A percentile compares a stretch with the other conserved stretches of the same genome.
Conservation (phyloP, 1,284 basidiomycete genomes). For the Irpex sp. region DNA sequence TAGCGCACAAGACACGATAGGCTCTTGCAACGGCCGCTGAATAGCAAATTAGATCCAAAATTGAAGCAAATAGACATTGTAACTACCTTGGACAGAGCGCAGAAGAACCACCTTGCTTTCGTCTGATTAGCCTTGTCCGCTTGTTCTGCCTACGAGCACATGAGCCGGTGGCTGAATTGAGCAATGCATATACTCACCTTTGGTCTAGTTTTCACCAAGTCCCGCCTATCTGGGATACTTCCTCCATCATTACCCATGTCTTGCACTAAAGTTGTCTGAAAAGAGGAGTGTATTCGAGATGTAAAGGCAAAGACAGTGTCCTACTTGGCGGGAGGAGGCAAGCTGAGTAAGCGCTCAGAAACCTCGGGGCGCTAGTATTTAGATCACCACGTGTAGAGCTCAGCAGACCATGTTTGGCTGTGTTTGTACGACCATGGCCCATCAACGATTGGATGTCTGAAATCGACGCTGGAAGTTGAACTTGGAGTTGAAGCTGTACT, state of each 20-base stretch:
- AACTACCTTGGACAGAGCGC: conserved; percentile 86
- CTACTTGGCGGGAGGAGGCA: neutral
- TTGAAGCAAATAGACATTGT: neutral
- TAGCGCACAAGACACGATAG: conserved; percentile 83
- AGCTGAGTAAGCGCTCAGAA: neutral
- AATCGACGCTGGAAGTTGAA: too few species aligned
- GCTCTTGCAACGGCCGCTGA: conserved; percentile 79
- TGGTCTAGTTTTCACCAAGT: conserved; percentile 72
- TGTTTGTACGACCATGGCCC: too few species aligned
- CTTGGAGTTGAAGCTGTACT: too few species aligned
- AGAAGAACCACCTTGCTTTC: conserved; percentile 86
- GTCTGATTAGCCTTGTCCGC: conserved; percentile 85
- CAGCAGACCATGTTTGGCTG: too few species aligned
- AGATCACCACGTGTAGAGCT: too few species aligned
- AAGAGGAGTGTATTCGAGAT: neutral
- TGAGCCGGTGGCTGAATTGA: neutral
- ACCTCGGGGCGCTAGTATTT: neutral
- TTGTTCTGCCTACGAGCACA: conserved; percentile 58
- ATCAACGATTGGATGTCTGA: too few species aligned
- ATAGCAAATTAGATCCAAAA: conserved; percentile 2
- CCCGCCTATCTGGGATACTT: conserved; percentile 80
- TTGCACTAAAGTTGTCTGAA: neutral
- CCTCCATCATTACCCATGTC: conserved; percentile 83
- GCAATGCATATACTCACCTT: conserved; percentile 43
- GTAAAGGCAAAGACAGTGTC: neutral